Conservation (phyloP, 2,329 filamentous ascomycete species). For the Fusarium pseudoanthophilum region DNA sequence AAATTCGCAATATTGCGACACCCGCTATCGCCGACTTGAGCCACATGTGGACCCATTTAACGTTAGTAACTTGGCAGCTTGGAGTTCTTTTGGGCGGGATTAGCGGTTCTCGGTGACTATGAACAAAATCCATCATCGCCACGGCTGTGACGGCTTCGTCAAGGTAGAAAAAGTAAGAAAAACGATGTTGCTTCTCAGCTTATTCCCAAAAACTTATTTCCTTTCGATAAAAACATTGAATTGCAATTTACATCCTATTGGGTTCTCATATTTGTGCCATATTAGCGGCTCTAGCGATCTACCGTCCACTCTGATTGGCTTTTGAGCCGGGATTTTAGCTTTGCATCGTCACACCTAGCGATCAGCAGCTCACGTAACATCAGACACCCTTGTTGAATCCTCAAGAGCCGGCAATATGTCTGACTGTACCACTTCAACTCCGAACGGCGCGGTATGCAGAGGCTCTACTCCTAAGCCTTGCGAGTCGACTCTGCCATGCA, state of each 20-base stretch:
- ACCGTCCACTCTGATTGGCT: not conserved
- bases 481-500: conserved; percentile 40
- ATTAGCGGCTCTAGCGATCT: not conserved
- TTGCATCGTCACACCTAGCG: conserved; percentile 2
- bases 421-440: conserved; percentile 16
- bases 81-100: not conserved
- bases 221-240: not conserved
- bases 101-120: conserved; percentile 34
- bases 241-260: not conserved
- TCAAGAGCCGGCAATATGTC: conserved; percentile 28
- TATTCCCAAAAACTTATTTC: not conserved
- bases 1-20: conserved; percentile 15
- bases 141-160: not conserved
- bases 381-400: not conserved
- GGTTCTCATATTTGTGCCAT: not conserved
- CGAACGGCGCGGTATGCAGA: conserved; percentile 16
- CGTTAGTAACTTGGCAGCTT: not conserved
- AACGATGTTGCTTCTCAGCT: not conserved
- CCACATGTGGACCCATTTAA: not conserved
- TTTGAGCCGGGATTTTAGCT: conserved; percentile 20
- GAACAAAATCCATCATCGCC: conserved; percentile 1
- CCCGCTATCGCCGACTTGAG: conserved; percentile 22
- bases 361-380: conserved; percentile 30
- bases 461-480: conserved; percentile 21
- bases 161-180: not conserved